These are phyloP conservation scores for Xeromyces bisporus DNA, from an alignment of 495 filamentous ascomycete species.

Conservation along the genomic window DNA sequence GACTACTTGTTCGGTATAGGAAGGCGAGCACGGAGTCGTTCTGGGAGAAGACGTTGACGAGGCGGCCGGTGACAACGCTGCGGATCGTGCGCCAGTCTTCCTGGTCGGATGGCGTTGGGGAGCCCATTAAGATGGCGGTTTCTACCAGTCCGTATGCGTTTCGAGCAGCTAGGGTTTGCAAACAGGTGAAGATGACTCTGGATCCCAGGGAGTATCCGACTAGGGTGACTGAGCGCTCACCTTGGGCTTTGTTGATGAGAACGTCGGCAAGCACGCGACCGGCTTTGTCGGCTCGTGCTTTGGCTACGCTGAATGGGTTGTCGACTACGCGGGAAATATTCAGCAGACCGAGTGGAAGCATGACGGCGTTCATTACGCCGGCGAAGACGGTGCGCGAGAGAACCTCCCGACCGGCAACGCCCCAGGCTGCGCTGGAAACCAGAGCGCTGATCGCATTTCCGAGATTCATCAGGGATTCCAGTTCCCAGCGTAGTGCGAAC, in stretches of 20 bases:
- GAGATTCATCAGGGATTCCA: constrained; percentile 58
- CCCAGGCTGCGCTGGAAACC: constrained; percentile 61
- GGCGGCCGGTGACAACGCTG: constrained; percentile 51
- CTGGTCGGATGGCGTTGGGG: constrained; percentile 52
- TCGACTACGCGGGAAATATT: constrained; percentile 71
- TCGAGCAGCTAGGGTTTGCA: constrained; percentile 57
- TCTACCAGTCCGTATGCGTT: constrained; percentile 77
- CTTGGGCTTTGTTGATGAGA: constrained; percentile 72
- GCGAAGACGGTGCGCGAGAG: constrained; percentile 63
- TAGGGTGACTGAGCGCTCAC: constrained; percentile 73
- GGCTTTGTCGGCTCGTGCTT: constrained; percentile 70
- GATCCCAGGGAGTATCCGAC: constrained; percentile 88
- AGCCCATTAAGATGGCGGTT: constrained; percentile 66
- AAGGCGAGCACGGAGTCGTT: constrained; percentile 67
- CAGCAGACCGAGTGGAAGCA: constrained; percentile 63
- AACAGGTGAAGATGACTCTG: constrained; percentile 68
- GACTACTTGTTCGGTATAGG: constrained; percentile 57
- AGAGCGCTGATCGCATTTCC: constrained; percentile 58
- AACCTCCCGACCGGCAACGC: constrained; percentile 59
- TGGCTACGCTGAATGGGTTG: constrained; percentile 77
- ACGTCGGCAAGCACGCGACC: constrained; percentile 75
- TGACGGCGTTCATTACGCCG: constrained; percentile 45
- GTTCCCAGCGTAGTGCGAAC: constrained; percentile 75
- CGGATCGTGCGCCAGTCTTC: constrained; percentile 52
- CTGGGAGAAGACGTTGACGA: constrained; percentile 62